Conservation (phyloP, 148 eudicot species). For the Gaultheria prostrata region DNA sequence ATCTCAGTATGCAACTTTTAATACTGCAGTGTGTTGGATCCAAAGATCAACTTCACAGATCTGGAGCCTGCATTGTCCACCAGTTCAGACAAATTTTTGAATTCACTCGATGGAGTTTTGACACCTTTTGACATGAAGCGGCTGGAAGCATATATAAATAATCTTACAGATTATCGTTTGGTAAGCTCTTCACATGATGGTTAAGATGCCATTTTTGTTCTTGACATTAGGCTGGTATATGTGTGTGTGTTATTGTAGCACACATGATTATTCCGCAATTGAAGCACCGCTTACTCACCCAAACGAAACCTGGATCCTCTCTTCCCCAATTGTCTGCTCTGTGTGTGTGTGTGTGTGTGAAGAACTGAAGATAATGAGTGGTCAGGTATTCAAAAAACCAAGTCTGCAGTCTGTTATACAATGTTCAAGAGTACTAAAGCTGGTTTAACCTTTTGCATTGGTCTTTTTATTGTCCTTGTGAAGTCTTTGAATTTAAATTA, state of each 20-base stretch:
- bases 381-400: background rate
- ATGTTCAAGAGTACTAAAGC: background rate
- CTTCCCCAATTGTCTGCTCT: background rate
- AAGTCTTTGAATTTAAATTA: background rate
- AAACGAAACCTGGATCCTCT: background rate
- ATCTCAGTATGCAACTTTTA: constrained; percentile 11
- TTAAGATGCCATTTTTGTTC: background rate
- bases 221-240: background rate
- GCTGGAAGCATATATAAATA: constrained; percentile 66
- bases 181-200: constrained; percentile 33
- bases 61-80: constrained; percentile 34
- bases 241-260: background rate
- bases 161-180: constrained; percentile 61
- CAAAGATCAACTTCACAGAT: constrained; percentile 64
- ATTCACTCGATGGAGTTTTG: constrained; percentile 34
- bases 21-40: constrained; percentile 70
- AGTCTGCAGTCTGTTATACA: background rate
- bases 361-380: background rate
- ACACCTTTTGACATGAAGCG: constrained; percentile 57
- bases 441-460: background rate
- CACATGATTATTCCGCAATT: background rate
- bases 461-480: background rate
- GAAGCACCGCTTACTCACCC: background rate
- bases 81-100: constrained; percentile 34
- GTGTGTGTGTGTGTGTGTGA: too few species aligned